Conservation (phyloP, 805 yeast genomes). For the Hemisphaericaspora nanyangensis region DNA sequence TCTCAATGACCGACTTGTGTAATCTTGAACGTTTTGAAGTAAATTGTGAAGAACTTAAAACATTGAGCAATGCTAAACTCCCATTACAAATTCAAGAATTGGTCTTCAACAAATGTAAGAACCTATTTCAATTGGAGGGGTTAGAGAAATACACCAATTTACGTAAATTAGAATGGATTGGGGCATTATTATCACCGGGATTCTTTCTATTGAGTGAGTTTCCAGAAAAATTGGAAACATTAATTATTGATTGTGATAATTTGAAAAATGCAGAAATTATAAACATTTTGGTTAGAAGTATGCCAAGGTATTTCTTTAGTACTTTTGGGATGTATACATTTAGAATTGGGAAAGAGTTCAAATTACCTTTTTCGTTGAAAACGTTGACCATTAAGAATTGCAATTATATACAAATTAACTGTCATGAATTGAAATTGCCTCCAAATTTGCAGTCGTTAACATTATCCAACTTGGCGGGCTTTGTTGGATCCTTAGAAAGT, state of each 20-base stretch:
- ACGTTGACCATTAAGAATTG: slow-evolving; percentile 2
- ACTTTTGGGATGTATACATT: slow-evolving; percentile 1
- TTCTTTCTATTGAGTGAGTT: not conserved
- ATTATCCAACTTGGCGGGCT: slow-evolving; percentile 3
- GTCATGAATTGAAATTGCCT: slow-evolving; percentile 1
- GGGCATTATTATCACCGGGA: slow-evolving; percentile 4
- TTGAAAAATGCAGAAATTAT: not conserved
- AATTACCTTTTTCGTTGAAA: slow-evolving; percentile 1
- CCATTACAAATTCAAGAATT: not conserved
- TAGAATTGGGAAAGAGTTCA: slow-evolving; percentile 2
- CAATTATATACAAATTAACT: slow-evolving; percentile 1
- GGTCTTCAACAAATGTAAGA: not conserved
- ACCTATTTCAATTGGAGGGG: not conserved
- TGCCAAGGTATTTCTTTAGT: slow-evolving; percentile 3
- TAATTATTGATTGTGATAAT: slow-evolving; percentile 1
- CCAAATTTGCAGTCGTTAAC: not conserved
- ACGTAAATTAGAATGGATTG: slow-evolving; percentile 1
- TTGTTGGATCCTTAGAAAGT: not conserved
- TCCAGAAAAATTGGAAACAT: not conserved
- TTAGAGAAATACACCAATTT: slow-evolving; percentile 1
- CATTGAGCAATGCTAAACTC: not conserved
- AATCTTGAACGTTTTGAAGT: not conserved
- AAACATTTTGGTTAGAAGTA: not conserved
- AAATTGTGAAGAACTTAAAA: not conserved
- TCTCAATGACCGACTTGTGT: not conserved